A percentile compares a stretch with the other conserved stretches of the same genome.
These are phyloP conservation scores for Debaryomycetaceae sp. DNA, from an alignment of 1,139 yeast genomes.

Conservation along the genomic window DNA sequence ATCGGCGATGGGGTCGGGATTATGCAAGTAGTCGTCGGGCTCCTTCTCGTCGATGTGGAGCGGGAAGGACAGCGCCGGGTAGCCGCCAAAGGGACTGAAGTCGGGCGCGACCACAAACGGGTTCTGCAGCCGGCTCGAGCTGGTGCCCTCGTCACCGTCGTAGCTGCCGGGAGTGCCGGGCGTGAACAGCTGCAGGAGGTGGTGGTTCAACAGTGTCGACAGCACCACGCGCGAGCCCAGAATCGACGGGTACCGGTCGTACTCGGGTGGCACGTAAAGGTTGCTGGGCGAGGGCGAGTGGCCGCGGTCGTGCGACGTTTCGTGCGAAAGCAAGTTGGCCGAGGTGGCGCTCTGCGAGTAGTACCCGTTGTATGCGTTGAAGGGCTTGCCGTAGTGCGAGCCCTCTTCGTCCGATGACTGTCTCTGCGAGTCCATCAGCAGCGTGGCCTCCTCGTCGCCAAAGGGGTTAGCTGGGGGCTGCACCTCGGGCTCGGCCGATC, in stretches of 20 bases:
- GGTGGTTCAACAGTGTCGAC: conserved; percentile 38
- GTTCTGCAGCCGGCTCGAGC: conserved; percentile 2
- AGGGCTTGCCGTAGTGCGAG: conserved; percentile 34
- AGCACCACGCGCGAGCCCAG: conserved; percentile 47
- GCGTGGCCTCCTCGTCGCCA: conserved; percentile 10
- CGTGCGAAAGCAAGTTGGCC: conserved; percentile 32
- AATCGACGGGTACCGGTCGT: conserved; percentile 54
- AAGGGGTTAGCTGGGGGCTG: conserved; percentile 12
- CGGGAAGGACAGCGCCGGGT: conserved; percentile 27
- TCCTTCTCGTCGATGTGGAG: conserved; percentile 28
- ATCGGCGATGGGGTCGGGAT: conserved; percentile 29
- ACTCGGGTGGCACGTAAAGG: conserved; percentile 46
- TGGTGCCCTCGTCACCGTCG: background rate
- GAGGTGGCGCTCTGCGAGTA: conserved; percentile 41
- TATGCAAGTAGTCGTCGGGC: conserved; percentile 27
- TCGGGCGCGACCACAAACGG: conserved; percentile 12
- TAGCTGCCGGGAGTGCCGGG: background rate
- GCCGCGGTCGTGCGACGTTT: conserved; percentile 14
- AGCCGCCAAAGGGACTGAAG: conserved; percentile 28
- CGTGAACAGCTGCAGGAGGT: conserved; percentile 10
- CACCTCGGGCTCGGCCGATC: background rate
- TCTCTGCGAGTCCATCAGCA: conserved; percentile 13
- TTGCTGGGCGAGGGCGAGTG: conserved; percentile 12
- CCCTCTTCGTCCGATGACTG: conserved; percentile 19
- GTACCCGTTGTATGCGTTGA: conserved; percentile 42